These are phyloP conservation scores for Edaphochlamys debaryana DNA, from an alignment of 139 green algal genomes.

Conservation along the genomic window DNA sequence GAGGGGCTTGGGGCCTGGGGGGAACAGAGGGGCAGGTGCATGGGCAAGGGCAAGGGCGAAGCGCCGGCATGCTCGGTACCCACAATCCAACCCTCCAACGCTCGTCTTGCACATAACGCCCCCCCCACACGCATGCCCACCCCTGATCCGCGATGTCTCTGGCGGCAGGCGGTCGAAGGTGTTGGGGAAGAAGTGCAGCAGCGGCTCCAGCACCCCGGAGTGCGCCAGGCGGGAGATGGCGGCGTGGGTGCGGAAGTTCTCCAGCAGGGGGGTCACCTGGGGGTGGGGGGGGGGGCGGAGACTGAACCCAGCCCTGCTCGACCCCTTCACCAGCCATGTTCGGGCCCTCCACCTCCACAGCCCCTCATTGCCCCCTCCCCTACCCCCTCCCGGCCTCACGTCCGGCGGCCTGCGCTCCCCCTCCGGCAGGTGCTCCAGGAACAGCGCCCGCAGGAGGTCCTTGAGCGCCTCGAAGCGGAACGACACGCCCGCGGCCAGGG, in stretches of 20 bases:
- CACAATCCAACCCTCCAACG: background rate
- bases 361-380: too few relatives aligned
- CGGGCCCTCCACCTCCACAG: too few relatives aligned
- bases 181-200: constrained; percentile 58
- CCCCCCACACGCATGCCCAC: too few relatives aligned
- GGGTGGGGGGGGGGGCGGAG: too few relatives aligned
- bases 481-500: constrained; percentile 52
- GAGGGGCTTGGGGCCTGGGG: constrained; percentile 20
- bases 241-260: constrained; percentile 53
- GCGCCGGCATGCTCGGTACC: too few relatives aligned
- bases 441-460: constrained; percentile 19
- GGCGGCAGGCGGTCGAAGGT: constrained; percentile 51
- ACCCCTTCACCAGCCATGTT: too few relatives aligned
- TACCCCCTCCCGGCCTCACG: too few relatives aligned
- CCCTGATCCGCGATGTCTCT: constrained; percentile 31
- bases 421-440: too few relatives aligned
- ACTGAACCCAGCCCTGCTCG: too few relatives aligned
- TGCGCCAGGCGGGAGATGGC: constrained; percentile 51
- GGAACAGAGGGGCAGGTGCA: background rate
- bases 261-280: constrained; percentile 31
- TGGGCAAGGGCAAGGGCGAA: too few relatives aligned
- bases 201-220: constrained; percentile 34
- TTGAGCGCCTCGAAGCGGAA: constrained; percentile 59
- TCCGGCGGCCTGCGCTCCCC: too few relatives aligned
- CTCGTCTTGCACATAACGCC: too few relatives aligned